phyloP scores from a whole-genome alignment of 1,139 yeast species.

The Hyphopichia burtonii region DNA sequence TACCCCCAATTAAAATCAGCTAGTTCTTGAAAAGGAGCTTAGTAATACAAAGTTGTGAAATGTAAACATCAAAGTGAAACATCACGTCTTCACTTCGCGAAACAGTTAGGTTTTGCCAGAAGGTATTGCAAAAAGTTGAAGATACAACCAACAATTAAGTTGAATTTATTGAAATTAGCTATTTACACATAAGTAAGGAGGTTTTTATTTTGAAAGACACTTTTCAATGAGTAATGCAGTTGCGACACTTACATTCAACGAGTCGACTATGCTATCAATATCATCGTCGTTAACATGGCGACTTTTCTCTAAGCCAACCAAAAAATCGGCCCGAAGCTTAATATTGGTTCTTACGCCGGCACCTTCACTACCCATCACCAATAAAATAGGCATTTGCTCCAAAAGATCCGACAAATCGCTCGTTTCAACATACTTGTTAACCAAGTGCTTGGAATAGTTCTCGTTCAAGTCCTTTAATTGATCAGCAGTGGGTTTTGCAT shows the following conservation, averaged over 20 bases:
- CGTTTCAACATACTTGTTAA: slow-evolving; percentile 36
- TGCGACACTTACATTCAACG: slow-evolving; percentile 89
- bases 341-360: slow-evolving; percentile 72
- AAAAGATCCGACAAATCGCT: slow-evolving; percentile 45
- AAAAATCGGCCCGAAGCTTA: slow-evolving; percentile 60
- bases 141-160: too few relatives aligned
- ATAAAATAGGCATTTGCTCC: slow-evolving; percentile 55
- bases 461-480: slow-evolving; percentile 18
- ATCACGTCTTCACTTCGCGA: too few relatives aligned
- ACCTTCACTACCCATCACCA: slow-evolving; percentile 86
- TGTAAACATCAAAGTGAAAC: too few relatives aligned
- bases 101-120: too few relatives aligned
- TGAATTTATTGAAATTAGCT: too few relatives aligned
- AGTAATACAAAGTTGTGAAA: too few relatives aligned
- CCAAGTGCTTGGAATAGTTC: slow-evolving; percentile 19
- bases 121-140: too few relatives aligned
- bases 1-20: too few relatives aligned
- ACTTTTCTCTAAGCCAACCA: slow-evolving; percentile 50
- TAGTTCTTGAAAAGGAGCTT: too few relatives aligned
- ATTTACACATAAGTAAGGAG: not conserved
- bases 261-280: slow-evolving; percentile 56
- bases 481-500: slow-evolving; percentile 29
- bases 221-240: slow-evolving; percentile 63
- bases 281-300: slow-evolving; percentile 19
- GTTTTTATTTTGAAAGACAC: slow-evolving; percentile 18